Conservation (phyloP, 2,329 filamentous ascomycete genomes). For the Metarhizium brunneum region DNA sequence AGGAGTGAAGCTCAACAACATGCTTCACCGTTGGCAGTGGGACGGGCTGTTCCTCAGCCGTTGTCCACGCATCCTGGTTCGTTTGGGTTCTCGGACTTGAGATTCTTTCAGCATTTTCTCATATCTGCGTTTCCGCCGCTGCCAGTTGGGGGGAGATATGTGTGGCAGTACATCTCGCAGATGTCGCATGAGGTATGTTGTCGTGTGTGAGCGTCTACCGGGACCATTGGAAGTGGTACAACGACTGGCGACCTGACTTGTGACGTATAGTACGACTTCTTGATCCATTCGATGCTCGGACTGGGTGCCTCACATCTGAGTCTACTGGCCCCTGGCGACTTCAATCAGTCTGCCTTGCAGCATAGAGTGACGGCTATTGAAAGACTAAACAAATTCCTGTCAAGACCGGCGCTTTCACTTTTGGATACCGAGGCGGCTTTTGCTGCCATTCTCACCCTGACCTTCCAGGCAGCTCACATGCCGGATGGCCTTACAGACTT, state of each 20-base stretch:
- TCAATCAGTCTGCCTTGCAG: constrained; percentile 19
- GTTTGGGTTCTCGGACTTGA: constrained; percentile 25
- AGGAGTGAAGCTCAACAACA: no score
- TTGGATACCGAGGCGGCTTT: constrained; percentile 27
- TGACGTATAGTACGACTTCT: constrained; percentile 24
- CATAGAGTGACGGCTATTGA: constrained; percentile 29
- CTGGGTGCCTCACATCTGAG: constrained; percentile 29
- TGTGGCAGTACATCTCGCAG: constrained; percentile 28
- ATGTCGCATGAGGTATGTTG: constrained; percentile 19
- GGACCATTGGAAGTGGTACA: no score
- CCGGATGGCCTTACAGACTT: constrained; percentile 30
- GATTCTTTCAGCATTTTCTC: constrained; percentile 45
- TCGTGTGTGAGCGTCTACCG: no score
- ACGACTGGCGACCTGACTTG: no score
- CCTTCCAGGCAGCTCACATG: constrained; percentile 30
- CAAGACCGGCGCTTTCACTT: constrained; percentile 15
- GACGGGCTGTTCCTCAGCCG: no score
- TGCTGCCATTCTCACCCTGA: constrained; percentile 25
- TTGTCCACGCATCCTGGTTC: no score
- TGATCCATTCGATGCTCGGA: constrained; percentile 32
- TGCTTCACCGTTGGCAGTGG: no score
- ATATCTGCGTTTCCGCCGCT: constrained; percentile 32
- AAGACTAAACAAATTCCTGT: constrained; percentile 24
- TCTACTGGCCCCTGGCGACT: constrained; percentile 14
- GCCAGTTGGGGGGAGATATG: constrained; percentile 23